phyloP scores from a whole-genome alignment of 1,284 basidiomycete genomes.

The Coniophora puteana region DNA sequence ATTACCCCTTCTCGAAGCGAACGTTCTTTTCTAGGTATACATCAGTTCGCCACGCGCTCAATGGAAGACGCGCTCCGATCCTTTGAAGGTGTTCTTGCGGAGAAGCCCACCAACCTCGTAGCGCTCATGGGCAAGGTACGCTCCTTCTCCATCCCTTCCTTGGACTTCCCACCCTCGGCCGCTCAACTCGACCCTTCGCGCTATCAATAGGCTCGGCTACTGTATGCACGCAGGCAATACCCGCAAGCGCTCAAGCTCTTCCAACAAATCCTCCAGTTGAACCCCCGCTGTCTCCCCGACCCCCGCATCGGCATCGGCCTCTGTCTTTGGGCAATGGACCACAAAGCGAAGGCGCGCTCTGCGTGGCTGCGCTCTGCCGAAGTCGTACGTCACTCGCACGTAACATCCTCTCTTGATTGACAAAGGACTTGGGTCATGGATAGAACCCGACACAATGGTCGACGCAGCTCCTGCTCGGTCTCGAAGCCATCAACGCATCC shows the following conservation, averaged over 20 bases:
- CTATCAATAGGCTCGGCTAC: constrained; percentile 71
- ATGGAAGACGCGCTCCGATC: constrained; percentile 77
- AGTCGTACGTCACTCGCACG: constrained; percentile 52
- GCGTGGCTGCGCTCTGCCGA: constrained; percentile 88
- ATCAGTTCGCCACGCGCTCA: constrained; percentile 76
- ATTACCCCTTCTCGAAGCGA: constrained; percentile 9
- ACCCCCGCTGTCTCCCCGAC: constrained; percentile 80
- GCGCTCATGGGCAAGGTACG: constrained; percentile 75
- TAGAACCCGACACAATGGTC: constrained; percentile 79
- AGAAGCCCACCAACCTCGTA: constrained; percentile 80
- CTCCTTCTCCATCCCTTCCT: neutral
- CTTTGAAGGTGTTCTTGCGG: constrained; percentile 78
- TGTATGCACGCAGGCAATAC: constrained; percentile 76
- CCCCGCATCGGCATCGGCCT: constrained; percentile 92
- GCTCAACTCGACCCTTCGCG: neutral
- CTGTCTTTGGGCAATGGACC: constrained; percentile 85
- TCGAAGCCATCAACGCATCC: constrained; percentile 80
- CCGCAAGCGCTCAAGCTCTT: constrained; percentile 79
- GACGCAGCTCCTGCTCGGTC: constrained; percentile 74
- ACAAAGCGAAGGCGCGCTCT: constrained; percentile 72
- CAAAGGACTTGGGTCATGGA: constrained; percentile 6
- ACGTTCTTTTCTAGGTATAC: constrained; percentile 51
- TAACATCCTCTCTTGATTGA: neutral
- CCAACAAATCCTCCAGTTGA: constrained; percentile 76
- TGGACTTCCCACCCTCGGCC: neutral